Base-by-base conservation (phyloP, 768 basidiomycete species). In the Amanita thiersii region DNA sequence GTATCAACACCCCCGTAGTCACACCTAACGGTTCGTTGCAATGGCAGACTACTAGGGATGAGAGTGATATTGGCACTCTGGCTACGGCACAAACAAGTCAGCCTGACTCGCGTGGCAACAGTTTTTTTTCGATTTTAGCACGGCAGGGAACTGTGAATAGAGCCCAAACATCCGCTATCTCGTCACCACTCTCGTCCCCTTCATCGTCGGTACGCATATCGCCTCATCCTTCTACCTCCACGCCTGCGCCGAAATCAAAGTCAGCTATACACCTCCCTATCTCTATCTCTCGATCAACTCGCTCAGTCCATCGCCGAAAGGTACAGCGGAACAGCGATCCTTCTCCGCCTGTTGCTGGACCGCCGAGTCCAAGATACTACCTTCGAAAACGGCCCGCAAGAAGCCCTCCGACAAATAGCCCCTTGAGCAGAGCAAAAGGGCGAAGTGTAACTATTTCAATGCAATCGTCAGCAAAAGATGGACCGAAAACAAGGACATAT, bases 11-110 rank as follows among this genome's bases (percentile, higher is more conserved):
- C 1, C 77, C 81, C 8, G 41, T 70, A 21, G 62, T 71, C 23
- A 75, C 77, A 5, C 76, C 77, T 3, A 71, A 72, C 40, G 73
- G 74, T 25, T 75, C 75, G n/a, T 52, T 70, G 10, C 64, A 66
- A 40, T 73, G 68, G 66, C 43, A 48, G 18, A 47, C 61, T 20
- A n/a, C n/a, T n/a, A 42, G 51, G 15, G 56, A 64, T 45, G 54
- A 52, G 7, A 62, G 56, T 47, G 52, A 55, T 26, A 44, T 62
- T 66, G 68, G 4, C 65, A 66, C 48, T 50, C 65, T 17, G 64
- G 69, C 40, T 48, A 57, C 3, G 12, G 21, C 8, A 1, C 5
- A n/a, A 30, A 19, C 5, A 9, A 25, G 10, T 10, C 15, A 21
- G 24, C 37, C 15, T 25, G 17, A 15, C 17, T 26, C 3, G 58